Conservation (phyloP, 2,329 filamentous ascomycete species). For the Penicillium sp. region DNA sequence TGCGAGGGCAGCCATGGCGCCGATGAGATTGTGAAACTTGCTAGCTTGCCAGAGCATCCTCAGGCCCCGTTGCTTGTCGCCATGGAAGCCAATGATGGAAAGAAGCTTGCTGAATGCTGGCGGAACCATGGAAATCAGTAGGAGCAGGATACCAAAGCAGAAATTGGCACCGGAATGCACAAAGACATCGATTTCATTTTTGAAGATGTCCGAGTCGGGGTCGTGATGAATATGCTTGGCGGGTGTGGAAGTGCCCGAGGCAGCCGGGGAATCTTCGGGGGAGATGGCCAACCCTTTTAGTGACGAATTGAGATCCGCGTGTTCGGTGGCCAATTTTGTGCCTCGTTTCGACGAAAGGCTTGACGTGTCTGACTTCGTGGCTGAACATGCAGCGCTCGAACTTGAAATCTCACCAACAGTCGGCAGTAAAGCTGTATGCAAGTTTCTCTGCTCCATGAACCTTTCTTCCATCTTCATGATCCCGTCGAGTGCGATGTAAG, state of each 20-base stretch:
- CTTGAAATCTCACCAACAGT: slow-evolving; percentile 16
- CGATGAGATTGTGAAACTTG: slow-evolving; percentile 81
- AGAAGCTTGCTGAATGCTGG: slow-evolving; percentile 84
- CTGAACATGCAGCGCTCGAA: slow-evolving; percentile 4
- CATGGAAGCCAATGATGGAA: slow-evolving; percentile 84
- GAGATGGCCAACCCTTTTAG: slow-evolving; percentile 26
- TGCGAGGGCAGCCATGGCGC: slow-evolving; percentile 79
- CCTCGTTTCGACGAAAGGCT: slow-evolving; percentile 18
- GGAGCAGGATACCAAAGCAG: slow-evolving; percentile 79
- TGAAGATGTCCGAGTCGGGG: slow-evolving; percentile 62
- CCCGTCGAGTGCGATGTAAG: slow-evolving; percentile 74
- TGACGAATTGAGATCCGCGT: slow-evolving; percentile 19
- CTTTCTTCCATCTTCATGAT: slow-evolving; percentile 72
- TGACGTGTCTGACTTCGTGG: slow-evolving; percentile 11
- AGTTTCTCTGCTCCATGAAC: slow-evolving; percentile 41
- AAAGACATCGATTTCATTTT: slow-evolving; percentile 76
- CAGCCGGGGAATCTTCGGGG: slow-evolving; percentile 14
- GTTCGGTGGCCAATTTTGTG: slow-evolving; percentile 16
- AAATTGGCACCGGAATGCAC: slow-evolving; percentile 85
- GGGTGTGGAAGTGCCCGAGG: slow-evolving; percentile 23
- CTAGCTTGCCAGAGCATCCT: slow-evolving; percentile 88
- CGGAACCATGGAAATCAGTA: slow-evolving; percentile 89
- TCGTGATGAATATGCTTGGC: slow-evolving; percentile 44
- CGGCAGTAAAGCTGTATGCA: slow-evolving; percentile 23
- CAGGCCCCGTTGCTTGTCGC: slow-evolving; percentile 78